Conservation (phyloP, 2,329 filamentous ascomycete genomes). For the Aureobasidium pullulans region DNA sequence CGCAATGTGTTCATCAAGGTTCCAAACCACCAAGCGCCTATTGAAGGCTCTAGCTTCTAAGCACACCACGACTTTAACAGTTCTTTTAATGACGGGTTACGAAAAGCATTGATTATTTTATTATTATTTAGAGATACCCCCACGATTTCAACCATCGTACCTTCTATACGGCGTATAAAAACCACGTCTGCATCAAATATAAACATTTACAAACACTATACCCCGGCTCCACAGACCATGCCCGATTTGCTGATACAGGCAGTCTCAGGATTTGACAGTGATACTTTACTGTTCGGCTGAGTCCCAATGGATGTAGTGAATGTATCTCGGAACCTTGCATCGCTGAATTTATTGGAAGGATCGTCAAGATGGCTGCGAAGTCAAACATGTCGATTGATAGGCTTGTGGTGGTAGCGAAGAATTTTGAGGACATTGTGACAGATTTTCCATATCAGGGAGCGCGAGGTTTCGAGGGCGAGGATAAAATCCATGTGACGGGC, state of each 20-base stretch:
- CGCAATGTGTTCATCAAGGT: slow-evolving; percentile 19
- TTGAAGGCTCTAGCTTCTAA: neutral
- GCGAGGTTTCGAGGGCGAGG: too few species aligned
- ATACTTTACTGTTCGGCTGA: neutral
- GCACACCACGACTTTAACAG: slow-evolving; percentile 7
- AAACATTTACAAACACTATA: neutral
- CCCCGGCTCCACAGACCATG: too few species aligned
- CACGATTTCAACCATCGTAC: slow-evolving; percentile 12
- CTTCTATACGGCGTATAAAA: neutral
- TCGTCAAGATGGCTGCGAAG: neutral
- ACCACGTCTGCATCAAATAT: neutral
- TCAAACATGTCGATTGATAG: neutral
- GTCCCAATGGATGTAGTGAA: neutral
- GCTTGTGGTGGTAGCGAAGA: neutral
- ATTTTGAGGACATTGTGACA: neutral
- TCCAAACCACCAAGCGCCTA: neutral
- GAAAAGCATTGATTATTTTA: slow-evolving; percentile 9
- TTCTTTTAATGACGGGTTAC: slow-evolving; percentile 5
- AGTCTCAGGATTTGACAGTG: too few species aligned
- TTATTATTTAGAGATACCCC: neutral
- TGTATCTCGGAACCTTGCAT: slow-evolving; percentile 2
- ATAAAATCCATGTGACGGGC: too few species aligned
- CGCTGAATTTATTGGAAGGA: neutral
- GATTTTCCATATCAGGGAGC: too few species aligned
- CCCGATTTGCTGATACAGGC: too few species aligned